Base-by-base conservation (phyloP, 2,329 filamentous ascomycete genomes). In the Catunica adiposa region DNA sequence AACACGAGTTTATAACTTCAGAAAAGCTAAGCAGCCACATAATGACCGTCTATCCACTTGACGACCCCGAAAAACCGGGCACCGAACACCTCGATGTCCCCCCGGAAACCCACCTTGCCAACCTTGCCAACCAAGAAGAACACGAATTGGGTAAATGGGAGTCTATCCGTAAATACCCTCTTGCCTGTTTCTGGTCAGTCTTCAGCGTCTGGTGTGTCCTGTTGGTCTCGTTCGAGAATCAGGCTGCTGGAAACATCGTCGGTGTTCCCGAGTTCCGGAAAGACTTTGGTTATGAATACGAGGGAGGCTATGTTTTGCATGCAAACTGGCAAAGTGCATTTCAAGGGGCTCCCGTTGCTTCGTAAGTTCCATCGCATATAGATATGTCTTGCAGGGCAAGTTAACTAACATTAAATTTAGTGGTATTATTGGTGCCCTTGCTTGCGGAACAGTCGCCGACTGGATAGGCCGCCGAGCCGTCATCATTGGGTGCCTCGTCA, bases 301-400 rank as follows among this genome's bases (percentile, higher is more conserved):
- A 52, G 20, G 50, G n/a, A 3, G 7, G 22, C 15, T 52, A 38
- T 22, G 50, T 52, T 1, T 61, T 73, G 7, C 61, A 67, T 14
- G 66, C 69, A 2, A 65, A 67, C 15, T 74, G 71, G 71, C 70
- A 74, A 59, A 66, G 64, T 20, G 70, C 71, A 3, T 72, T 73
- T 58, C 65, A 66, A 40, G 70, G 69, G 9, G 71, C 64, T 0
- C 70, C 70, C 1, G 65, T 71, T 17, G 70, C 70, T 29, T 64
- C 64, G 64, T 65, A 56, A 60, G 59, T 40, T 3, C 26, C 7
- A 52, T 7, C 20, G 15, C 15, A 37, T 7, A 3, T 14, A 9
- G 11, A 29, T 8, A 48, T 48, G 11, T n/a, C 3, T 6, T 15
- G 22, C 15, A 52, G 15, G 14, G n/a, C 22, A 9, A 25, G n/a